Evolutionary conservation across 768 basidiomycete species (phyloP), one percentile per base, ranked within the genome.

Genomic region (Cantharellus anzutake): DNA sequence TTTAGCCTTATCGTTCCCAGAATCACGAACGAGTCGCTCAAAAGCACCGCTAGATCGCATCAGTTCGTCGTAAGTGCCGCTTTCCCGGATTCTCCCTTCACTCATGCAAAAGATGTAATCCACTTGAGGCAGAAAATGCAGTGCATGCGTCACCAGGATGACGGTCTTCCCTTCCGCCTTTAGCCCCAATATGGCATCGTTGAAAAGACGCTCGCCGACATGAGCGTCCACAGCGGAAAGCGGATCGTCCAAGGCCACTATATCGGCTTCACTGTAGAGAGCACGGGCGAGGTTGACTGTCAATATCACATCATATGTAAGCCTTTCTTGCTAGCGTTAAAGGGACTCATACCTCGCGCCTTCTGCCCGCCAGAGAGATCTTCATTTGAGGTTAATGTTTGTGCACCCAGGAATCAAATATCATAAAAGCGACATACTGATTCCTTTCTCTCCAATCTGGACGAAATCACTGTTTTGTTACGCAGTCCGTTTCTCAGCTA

Each of bases 401-500:
- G 42, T 34, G 59, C 4, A 38, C 35, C 34, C 48, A 37, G 4
- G 20, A 41, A 37, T 1, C 51, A 53, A 14, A 48, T 48, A 48
- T 74, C 77, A 14, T 80, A 66, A 4, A 2, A 38, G 34, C 39
- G 4, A 59, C 63, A 37, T 14, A 65, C 80, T 82, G 62, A 83
- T 77, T 50, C 83, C 82, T 68, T 82, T 82, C 69, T 84, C 81
- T 41, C 83, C 80, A 57, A 84, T 83, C 82, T 82, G 56, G 29
- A 29, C 16, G 60, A 5, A 51, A 35, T 35, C 14, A 11, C 44
- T 57, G 20, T 7, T n/a, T 57, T 38, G 29, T 40, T n/a, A 59
- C n/a, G 48, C 35, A 39, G 53, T 29, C 2, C 14, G 20, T 20
- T 40, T 34, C 56, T 34, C 11, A 3, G 34, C 37, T 34, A 56